Base-by-base conservation (phyloP, 2,329 filamentous ascomycete species). In the Microcyclospora pomicola region DNA sequence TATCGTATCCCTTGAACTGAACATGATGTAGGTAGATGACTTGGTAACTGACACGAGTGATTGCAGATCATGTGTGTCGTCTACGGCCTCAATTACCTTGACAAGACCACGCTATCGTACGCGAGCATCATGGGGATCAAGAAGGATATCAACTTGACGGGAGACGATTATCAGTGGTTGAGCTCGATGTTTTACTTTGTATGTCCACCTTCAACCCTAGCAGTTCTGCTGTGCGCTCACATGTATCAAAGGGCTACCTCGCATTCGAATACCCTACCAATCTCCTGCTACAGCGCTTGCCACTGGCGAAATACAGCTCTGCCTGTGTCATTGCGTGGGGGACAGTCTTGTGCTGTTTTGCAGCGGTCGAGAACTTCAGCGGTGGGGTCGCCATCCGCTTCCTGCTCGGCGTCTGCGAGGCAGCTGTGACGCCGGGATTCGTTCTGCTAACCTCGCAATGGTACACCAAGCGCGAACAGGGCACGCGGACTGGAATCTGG, bases 381-480 rank as follows among this genome's bases (percentile, higher is more conserved):
- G 72, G 76, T 1, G 72, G 75, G 0, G 67, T 81, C 15, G 74
- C 73, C 1, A 69, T 82, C 27, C 71, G 80, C 0, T 77, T 82
- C 53, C 73, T 82, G 47, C 65, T 82, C 1, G 80, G 80, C 19
- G 64, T 79, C 0, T 80, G 79, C 39, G 80, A 84, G 53, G 66
- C 75, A 0, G 74, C 77, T 0, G 75, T 82, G 2, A 80, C 75
- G 0, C 79, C 79, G 1, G 77, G 77, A 0, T 82, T 82, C 47
- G 72, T 75, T 0, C 63, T 83, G 1, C 68, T 83, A 47, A 82
- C 77, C 1, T 72, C 66, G 3, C 75, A 81, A 59, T 83, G 78
- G 78, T 84, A 82, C 49, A 82, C 80, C 1, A 76, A 76, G 54
- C 65, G 66, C 38, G 79, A 83, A 53, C 78, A 82, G 59, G 75